A percentile compares a stretch with the other conserved stretches of the same genome.
These are phyloP conservation scores for Lentinula sp. DNA, from an alignment of 768 basidiomycete genomes.

Conservation along the genomic window DNA sequence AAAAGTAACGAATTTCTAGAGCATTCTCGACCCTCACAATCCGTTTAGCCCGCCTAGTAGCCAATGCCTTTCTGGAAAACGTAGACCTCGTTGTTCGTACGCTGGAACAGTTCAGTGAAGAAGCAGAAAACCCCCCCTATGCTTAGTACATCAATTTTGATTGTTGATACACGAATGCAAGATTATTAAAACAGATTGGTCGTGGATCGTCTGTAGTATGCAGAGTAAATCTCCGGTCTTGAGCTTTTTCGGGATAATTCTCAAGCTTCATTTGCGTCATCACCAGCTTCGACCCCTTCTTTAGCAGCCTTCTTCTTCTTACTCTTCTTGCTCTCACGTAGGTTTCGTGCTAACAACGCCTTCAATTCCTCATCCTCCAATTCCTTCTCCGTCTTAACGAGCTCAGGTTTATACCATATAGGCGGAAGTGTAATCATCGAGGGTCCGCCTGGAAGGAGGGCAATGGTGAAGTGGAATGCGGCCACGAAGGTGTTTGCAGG, in stretches of 20 bases:
- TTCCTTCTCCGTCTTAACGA: conserved; percentile 86
- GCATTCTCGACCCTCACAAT: conserved; percentile 75
- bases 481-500: conserved; percentile 82
- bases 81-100: conserved; percentile 82
- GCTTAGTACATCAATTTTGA: neutral
- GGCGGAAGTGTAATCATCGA: conserved; percentile 83
- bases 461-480: conserved; percentile 96
- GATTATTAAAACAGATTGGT: neutral
- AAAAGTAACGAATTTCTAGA: conserved; percentile 27
- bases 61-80: conserved; percentile 88
- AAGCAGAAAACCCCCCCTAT: conserved; percentile 32
- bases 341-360: conserved; percentile 64
- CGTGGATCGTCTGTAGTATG: neutral
- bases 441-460: conserved; percentile 85
- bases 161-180: conserved; percentile 2
- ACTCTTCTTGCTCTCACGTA: conserved; percentile 89
- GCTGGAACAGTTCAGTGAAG: conserved; percentile 72
- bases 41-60: conserved; percentile 75
- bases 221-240: neutral
- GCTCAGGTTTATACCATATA: conserved; percentile 88
- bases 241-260: neutral
- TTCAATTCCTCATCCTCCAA: conserved; percentile 86
- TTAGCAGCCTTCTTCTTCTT: conserved; percentile 77
- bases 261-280: conserved; percentile 17
- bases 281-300: conserved; percentile 44